phyloP scores from a whole-genome alignment of 768 basidiomycete species.

The Xanthoconium stramineum region DNA sequence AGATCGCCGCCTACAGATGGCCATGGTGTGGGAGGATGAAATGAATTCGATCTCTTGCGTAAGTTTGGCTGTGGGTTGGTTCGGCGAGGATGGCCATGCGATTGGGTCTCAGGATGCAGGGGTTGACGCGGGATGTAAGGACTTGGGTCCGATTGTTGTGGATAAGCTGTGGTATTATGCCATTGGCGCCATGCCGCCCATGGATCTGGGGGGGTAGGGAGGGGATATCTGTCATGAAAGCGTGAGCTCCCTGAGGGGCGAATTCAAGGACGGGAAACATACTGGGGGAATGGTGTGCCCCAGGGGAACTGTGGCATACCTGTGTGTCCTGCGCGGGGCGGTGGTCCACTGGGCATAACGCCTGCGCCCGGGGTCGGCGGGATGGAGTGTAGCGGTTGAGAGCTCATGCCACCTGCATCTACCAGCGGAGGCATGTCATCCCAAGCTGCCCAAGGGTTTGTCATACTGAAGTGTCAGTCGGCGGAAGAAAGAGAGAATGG shows the following conservation, averaged over 20 bases:
- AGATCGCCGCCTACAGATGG: slow-evolving; percentile 19
- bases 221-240: slow-evolving; percentile 1
- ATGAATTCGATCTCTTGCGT: slow-evolving; percentile 3
- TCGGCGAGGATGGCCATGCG: slow-evolving; percentile 8
- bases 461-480: slow-evolving; percentile 13
- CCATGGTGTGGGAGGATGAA: slow-evolving; percentile 11
- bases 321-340: slow-evolving; percentile 9
- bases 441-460: slow-evolving; percentile 11
- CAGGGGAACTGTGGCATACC: slow-evolving; percentile 9
- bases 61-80: not conserved
- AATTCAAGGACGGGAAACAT: not conserved
- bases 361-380: slow-evolving; percentile 26
- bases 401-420: slow-evolving; percentile 9
- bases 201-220: slow-evolving; percentile 17
- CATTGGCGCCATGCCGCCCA: slow-evolving; percentile 6
- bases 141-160: slow-evolving; percentile 23
- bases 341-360: slow-evolving; percentile 8
- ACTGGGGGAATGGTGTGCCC: slow-evolving; percentile 18
- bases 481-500: not conserved
- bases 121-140: slow-evolving; percentile 30
- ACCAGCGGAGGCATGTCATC: slow-evolving; percentile 28
- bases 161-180: slow-evolving; percentile 4
- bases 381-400: slow-evolving; percentile 11
- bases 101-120: slow-evolving; percentile 5
- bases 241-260: not conserved